Base-by-base conservation (phyloP, 352 stramenopile genomes). In the Phytophthora pini region DNA sequence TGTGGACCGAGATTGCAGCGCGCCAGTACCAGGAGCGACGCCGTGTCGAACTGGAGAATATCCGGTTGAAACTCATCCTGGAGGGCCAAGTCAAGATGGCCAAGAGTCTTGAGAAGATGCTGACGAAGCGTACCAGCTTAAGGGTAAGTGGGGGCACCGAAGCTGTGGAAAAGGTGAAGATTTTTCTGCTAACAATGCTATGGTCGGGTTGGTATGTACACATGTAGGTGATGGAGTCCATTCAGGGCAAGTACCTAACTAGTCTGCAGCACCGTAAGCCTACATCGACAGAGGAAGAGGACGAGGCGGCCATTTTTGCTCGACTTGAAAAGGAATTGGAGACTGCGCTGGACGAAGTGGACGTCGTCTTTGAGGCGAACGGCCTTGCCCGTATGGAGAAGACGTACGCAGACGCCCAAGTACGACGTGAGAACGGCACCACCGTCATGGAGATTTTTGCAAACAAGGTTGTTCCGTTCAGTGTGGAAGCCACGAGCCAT, bases 401-500 rank as follows among this genome's bases (percentile, higher is more conserved):
- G 15, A 67, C 74, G 17, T 82, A 86, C 47, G 68, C 73, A 10
- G 74, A 84, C 34, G 77, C 77, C 9, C 74, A 86, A 67, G 52
- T 88, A 29, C 76, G 78, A 13, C 66, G 61, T 39, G 79, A 87
- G 43, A 70, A 76, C 29, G 76, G 72, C 34, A 58, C 22, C 17
- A 80, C 76, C 15, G 49, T 84, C 11, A 80, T 86, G 64, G 79
- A 84, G 56, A 84, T 86, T 49, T 84, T 80, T 15, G 79, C 74
- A 20, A 85, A 84, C 68, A 87, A 87, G 47, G 67, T 85, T 29
- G 75, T 87, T 56, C 79, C 79, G 17, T 87, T 87, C 34, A 66
- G 70, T 31, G 62, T 85, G 26, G 43, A 77, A 26, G 65, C 72
- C 22, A 84, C 75, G 8, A 67, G 65, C 2, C 49, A 71, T 8